These are phyloP conservation scores for Huntiella abstrusa DNA, from an alignment of 2,329 filamentous ascomycete species.

Conservation along the genomic window DNA sequence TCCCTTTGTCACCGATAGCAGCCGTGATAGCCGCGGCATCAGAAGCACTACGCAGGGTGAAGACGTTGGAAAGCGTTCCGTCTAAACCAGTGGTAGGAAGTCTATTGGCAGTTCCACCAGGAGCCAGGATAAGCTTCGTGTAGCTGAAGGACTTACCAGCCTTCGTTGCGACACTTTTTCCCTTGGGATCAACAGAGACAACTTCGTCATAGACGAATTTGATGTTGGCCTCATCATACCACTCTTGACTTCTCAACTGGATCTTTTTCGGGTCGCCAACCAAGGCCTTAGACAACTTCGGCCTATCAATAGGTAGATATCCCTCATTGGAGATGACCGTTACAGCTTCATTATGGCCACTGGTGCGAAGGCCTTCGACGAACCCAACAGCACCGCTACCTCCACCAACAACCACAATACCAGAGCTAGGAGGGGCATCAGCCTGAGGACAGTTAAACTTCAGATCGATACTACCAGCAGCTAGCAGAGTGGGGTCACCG, in stretches of 20 bases:
- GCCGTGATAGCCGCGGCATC: conserved; percentile 60
- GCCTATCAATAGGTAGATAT: conserved; percentile 75
- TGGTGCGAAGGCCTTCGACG: conserved; percentile 63
- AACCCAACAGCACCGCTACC: conserved; percentile 70
- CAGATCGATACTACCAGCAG: conserved; percentile 52
- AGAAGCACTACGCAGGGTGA: conserved; percentile 59
- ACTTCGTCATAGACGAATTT: conserved; percentile 46
- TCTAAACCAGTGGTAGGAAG: conserved; percentile 76
- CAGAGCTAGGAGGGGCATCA: conserved; percentile 16
- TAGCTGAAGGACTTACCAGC: conserved; percentile 55
- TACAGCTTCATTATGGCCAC: conserved; percentile 61
- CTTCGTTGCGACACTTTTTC: conserved; percentile 56
- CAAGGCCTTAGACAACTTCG: conserved; percentile 88
- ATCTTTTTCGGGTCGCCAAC: conserved; percentile 65
- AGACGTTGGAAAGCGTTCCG: conserved; percentile 60
- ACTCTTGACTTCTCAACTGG: conserved; percentile 55
- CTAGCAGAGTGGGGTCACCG: conserved; percentile 61
- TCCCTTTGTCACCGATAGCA: conserved; percentile 64
- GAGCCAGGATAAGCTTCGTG: conserved; percentile 76
- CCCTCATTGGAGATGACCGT: conserved; percentile 73
- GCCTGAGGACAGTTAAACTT: conserved; percentile 32
- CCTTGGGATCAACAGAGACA: conserved; percentile 54
- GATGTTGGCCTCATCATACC: conserved; percentile 47
- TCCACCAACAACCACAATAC: conserved; percentile 71
- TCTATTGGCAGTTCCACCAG: conserved; percentile 57